Conservation (phyloP, 2,329 filamentous ascomycete species). For the Alternaria metachromatica region DNA sequence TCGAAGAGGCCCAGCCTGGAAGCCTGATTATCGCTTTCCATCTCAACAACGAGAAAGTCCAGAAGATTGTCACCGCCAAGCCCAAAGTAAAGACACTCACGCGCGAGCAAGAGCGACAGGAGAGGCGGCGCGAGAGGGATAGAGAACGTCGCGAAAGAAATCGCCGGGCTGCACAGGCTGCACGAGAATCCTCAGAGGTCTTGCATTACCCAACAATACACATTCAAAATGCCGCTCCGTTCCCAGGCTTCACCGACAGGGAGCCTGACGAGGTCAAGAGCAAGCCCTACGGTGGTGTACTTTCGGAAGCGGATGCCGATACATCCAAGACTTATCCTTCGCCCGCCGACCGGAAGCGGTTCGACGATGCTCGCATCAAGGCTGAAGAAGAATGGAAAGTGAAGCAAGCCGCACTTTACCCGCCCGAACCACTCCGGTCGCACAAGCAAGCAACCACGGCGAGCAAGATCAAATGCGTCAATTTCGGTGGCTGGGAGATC, state of each 20-base stretch:
- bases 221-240: constrained; percentile 75
- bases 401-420: constrained; percentile 68
- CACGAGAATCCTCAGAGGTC: constrained; percentile 50
- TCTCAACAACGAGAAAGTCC: constrained; percentile 62
- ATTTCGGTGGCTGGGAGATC: constrained; percentile 96
- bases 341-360: constrained; percentile 79
- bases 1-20: constrained; percentile 40
- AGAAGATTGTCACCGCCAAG: constrained; percentile 64
- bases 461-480: constrained; percentile 98
- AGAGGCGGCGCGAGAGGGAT: constrained; percentile 43
- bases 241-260: constrained; percentile 87
- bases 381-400: constrained; percentile 92
- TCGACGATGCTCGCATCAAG: constrained; percentile 87
- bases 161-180: constrained; percentile 53
- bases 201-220: constrained; percentile 66
- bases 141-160: constrained; percentile 54
- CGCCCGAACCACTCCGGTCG: constrained; percentile 62
- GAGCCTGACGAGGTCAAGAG: constrained; percentile 88
- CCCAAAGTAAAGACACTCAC: constrained; percentile 58
- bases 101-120: constrained; percentile 40
- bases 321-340: constrained; percentile 87
- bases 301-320: constrained; percentile 87
- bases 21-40: constrained; percentile 46
- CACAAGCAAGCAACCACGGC: constrained; percentile 80
- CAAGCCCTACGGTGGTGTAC: constrained; percentile 93